phyloP scores from a whole-genome alignment of 306 rosid genomes.

The Pueraria montana region DNA sequence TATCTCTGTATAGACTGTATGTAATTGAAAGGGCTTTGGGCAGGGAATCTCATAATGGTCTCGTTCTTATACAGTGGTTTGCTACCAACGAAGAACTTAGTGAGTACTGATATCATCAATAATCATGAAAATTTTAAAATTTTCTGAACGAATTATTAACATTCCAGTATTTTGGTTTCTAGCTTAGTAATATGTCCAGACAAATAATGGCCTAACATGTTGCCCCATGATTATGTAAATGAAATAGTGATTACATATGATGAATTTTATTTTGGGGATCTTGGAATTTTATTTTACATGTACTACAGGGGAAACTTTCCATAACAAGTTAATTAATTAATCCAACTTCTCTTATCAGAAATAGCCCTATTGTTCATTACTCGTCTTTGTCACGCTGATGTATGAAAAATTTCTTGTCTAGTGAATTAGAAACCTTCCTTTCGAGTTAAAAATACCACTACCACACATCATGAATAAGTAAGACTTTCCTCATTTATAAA shows the following conservation, averaged over 20 bases:
- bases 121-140: not conserved
- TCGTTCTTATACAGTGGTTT: not conserved
- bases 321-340: not conserved
- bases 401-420: not conserved
- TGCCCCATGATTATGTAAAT: not conserved
- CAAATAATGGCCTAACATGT: not conserved
- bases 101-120: not conserved
- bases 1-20: not conserved
- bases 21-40: not conserved
- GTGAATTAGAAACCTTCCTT: not conserved
- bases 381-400: too few species aligned
- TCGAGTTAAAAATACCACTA: not conserved
- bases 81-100: not conserved
- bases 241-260: constrained; percentile 1
- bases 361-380: too few species aligned
- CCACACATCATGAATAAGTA: not conserved
- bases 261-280: not conserved
- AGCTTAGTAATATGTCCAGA: not conserved
- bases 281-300: too few species aligned
- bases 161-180: not conserved
- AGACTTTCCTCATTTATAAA: not conserved
- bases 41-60: not conserved
- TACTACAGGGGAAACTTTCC: not conserved
- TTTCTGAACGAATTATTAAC: not conserved
- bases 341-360: not conserved